Conservation (phyloP, 768 basidiomycete species). For the Leucocoprinus birnbaumii region DNA sequence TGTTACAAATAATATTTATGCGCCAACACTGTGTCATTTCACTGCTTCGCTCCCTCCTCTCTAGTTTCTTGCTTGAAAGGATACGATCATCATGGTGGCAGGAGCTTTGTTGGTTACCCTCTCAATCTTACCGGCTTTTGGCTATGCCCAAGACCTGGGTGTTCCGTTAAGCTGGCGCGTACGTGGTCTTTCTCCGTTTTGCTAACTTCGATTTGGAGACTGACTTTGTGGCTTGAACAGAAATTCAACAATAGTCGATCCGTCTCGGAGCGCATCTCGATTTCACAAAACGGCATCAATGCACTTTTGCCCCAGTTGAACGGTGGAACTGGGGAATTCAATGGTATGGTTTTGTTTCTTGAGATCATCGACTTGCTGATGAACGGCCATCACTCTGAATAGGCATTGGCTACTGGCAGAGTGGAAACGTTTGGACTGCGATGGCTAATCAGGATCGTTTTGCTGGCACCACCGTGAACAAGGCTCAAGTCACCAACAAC, state of each 20-base stretch:
- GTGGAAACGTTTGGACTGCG: conserved; percentile 49
- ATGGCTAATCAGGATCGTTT: conserved; percentile 45
- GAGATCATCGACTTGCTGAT: neutral
- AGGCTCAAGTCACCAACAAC: conserved; percentile 34
- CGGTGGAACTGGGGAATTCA: conserved; percentile 37
- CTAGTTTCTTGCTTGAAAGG: neutral
- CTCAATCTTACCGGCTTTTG: neutral
- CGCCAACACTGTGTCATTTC: too few species aligned
- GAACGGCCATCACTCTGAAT: neutral
- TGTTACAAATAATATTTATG: too few species aligned
- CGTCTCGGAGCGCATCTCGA: conserved; percentile 34
- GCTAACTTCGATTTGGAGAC: neutral
- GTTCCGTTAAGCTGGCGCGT: conserved; percentile 44
- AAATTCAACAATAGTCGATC: conserved; percentile 38
- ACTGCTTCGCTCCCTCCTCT: neutral
- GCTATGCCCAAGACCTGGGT: conserved; percentile 34
- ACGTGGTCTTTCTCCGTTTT: conserved; percentile 13
- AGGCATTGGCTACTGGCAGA: conserved; percentile 54
- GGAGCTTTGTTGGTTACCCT: neutral
- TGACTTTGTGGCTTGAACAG: conserved; percentile 20
- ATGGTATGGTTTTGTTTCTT: conserved; percentile 24
- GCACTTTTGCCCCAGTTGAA: conserved; percentile 35
- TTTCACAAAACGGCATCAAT: conserved; percentile 41
- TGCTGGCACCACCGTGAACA: conserved; percentile 32
- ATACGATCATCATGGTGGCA: neutral